Conservation (phyloP, 2,329 filamentous ascomycete genomes). For the Nectriaceae sp. region DNA sequence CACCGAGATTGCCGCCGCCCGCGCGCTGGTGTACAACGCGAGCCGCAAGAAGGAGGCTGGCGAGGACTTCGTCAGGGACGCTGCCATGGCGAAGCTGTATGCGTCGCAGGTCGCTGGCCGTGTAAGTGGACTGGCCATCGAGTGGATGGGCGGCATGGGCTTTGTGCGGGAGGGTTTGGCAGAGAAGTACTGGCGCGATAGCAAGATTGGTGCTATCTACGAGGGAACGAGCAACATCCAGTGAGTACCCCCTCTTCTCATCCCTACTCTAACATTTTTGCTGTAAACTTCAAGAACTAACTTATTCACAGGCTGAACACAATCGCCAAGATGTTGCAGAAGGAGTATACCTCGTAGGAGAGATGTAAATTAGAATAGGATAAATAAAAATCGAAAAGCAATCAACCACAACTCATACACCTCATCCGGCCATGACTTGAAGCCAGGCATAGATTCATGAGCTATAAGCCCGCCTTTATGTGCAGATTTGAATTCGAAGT, state of each 20-base stretch:
- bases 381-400: constrained; percentile 15
- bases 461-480: too few relatives aligned
- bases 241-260: constrained; percentile 40
- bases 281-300: constrained; percentile 12
- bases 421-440: background rate
- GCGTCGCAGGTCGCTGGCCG: constrained; percentile 88
- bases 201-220: constrained; percentile 98
- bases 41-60: constrained; percentile 97
- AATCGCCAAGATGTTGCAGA: constrained; percentile 63
- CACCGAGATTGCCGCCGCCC: constrained; percentile 87
- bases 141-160: constrained; percentile 99
- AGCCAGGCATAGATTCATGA: background rate
- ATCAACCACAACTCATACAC: background rate
- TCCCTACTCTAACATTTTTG: background rate
- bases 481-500: too few relatives aligned
- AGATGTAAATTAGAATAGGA: constrained; percentile 6
- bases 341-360: constrained; percentile 54
- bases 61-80: constrained; percentile 91
- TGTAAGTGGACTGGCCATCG: constrained; percentile 83
- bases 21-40: constrained; percentile 93
- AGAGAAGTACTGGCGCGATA: constrained; percentile 97
- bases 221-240: constrained; percentile 85
- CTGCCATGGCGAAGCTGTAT: constrained; percentile 97
- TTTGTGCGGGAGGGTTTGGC: constrained; percentile 95
- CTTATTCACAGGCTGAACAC: constrained; percentile 55